Conservation (phyloP, 805 yeast genomes). For the Starmerella vaccinii region DNA sequence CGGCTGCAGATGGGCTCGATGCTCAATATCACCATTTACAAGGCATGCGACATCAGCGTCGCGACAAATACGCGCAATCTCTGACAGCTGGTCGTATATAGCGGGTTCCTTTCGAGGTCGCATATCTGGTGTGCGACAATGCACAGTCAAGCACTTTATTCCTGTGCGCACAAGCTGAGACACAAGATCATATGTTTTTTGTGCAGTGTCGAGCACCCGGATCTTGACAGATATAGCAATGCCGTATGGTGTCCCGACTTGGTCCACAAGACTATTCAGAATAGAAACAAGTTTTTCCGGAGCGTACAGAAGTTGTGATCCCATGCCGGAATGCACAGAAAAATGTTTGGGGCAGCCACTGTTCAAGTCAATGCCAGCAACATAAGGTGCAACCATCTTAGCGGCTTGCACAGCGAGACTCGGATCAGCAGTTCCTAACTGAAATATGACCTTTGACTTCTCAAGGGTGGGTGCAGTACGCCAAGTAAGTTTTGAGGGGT, state of each 20-base stretch:
- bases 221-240: constrained; percentile 90
- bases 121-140: constrained; percentile 84
- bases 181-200: constrained; percentile 53
- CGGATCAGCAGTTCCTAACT: constrained; percentile 79
- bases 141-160: constrained; percentile 73
- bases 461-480: constrained; percentile 61
- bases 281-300: constrained; percentile 73
- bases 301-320: constrained; percentile 76
- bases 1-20: constrained; percentile 43
- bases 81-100: constrained; percentile 54
- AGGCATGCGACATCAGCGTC: constrained; percentile 58
- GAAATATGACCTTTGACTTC: constrained; percentile 63
- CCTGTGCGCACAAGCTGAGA: constrained; percentile 60
- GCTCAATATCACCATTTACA: constrained; percentile 67
- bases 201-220: constrained; percentile 56
- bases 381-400: constrained; percentile 66
- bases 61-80: constrained; percentile 52
- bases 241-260: constrained; percentile 66
- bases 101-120: constrained; percentile 64
- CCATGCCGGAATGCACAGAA: constrained; percentile 93
- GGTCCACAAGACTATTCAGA: constrained; percentile 52
- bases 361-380: constrained; percentile 84
- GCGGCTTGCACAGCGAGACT: constrained; percentile 86
- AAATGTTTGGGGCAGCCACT: constrained; percentile 98
- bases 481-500: constrained; percentile 41